Evolutionary conservation across 2,329 filamentous ascomycete genomes (phyloP), one percentile per base, ranked within the genome.

Genomic region (Colletotrichum tofieldiae): DNA sequence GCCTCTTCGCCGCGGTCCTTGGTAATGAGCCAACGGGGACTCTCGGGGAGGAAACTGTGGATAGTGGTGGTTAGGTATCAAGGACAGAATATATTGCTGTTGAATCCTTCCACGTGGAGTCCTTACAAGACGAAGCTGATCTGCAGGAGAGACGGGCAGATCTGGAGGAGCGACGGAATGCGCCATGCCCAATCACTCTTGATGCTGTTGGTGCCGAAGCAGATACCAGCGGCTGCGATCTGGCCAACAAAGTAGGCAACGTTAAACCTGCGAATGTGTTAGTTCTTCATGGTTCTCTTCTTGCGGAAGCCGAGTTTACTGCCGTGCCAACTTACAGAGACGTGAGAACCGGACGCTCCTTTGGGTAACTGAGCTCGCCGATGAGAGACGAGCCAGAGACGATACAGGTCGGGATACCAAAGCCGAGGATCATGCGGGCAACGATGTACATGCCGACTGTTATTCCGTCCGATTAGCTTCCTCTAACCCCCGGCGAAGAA

Each of bases 401-500:
- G 75, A 91, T 91, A 74, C 86, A 88, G 58, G 87, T 88, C 0
- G 87, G 86, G 70, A 91, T 90, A 55, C 90, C 89, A 63, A 90
- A 87, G 55, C 90, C 90, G 37, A 91, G 84, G 32, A 91, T 82
- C 75, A 90, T 85, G 76, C 90, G 88, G 43, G 89, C 86, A 52
- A 89, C 80, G 71, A 91, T 86, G 77, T 90, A 92, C 88, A 91
- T 91, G 73, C 67, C 82, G 26, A 80, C 80, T 80, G 3, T n/a
- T 5, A 3, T 58, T n/a, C 54, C 35, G 20, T 7, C 6, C 11
- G 9, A 18, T 63, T 1, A 62, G 66, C 23, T 45, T 45, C 51
- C 14, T 43, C 20, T 3, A 5, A 32, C 2, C 37, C 6, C 11
- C 35, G 11, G 3, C 0, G 23, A 23, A 58, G 37, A 29, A 18